A percentile compares a stretch with the other conserved stretches of the same genome.
These are phyloP conservation scores for Sisymbrium irio DNA, from an alignment of 345 rosid species.

Conservation along the genomic window DNA sequence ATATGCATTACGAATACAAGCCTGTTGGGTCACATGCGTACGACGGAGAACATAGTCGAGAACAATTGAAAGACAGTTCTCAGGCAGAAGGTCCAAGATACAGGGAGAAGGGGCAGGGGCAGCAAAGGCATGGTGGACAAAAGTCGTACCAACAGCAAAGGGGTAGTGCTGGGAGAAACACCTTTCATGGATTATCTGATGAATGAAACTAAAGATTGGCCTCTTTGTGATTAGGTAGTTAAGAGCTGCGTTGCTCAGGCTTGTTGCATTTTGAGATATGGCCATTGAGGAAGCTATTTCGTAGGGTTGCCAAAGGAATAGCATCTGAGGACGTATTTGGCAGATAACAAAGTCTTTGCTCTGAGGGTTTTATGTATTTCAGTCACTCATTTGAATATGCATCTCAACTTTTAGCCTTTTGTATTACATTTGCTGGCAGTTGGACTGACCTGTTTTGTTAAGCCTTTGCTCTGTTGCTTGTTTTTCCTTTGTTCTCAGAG, in stretches of 20 bases:
- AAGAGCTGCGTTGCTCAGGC: conserved; percentile 15
- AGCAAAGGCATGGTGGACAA: conserved; percentile 58
- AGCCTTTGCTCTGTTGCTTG: conserved; percentile 15
- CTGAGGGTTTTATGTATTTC: not conserved
- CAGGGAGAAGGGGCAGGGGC: conserved; percentile 66
- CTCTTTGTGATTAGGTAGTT: conserved; percentile 25
- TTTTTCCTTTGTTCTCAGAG: not conserved
- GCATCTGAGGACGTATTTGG: conserved; percentile 21
- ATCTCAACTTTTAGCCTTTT: conserved; percentile 18
- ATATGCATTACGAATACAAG: conserved; percentile 71
- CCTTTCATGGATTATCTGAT: conserved; percentile 38
- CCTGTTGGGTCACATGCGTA: conserved; percentile 57
- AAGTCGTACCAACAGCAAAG: conserved; percentile 47
- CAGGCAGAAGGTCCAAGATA: conserved; percentile 51
- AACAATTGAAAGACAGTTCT: conserved; percentile 50
- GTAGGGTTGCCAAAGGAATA: not conserved
- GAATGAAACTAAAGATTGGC: conserved; percentile 26
- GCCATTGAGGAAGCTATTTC: conserved; percentile 19
- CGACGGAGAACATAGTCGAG: conserved; percentile 40
- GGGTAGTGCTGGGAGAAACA: conserved; percentile 44
- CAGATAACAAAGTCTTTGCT: conserved; percentile 25
- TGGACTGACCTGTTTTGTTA: conserved; percentile 13
- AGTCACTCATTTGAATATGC: conserved; percentile 20
- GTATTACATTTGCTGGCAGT: conserved; percentile 27
- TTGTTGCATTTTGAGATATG: conserved; percentile 23